Conservation (phyloP, 2,329 filamentous ascomycete genomes). For the Penicillium italicum region DNA sequence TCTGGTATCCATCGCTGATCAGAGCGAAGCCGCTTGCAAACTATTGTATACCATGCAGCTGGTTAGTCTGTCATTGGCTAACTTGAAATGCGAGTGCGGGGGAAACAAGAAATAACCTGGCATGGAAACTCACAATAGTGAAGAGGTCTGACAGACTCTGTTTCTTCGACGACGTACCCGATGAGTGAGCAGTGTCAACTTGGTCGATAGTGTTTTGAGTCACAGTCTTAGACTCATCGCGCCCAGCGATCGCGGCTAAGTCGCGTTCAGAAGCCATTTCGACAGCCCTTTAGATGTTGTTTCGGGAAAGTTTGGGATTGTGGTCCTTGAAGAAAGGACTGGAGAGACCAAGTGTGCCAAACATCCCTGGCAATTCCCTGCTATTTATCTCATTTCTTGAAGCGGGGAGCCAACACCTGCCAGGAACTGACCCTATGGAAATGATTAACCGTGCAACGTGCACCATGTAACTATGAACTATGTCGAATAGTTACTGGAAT, state of each 20-base stretch:
- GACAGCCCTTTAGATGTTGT: background rate
- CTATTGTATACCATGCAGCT: constrained; percentile 5
- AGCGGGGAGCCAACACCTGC: background rate
- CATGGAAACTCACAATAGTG: constrained; percentile 22
- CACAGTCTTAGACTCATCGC: background rate
- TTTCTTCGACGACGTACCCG: constrained; percentile 16
- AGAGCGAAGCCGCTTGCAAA: constrained; percentile 30
- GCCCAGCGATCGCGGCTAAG: background rate
- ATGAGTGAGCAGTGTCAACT: constrained; percentile 1
- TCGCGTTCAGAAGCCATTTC: background rate
- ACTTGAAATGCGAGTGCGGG: background rate
- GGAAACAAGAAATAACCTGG: background rate
- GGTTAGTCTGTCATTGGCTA: background rate
- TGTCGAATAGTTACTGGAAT: too few species aligned
- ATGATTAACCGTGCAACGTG: background rate
- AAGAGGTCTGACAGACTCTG: constrained; percentile 29
- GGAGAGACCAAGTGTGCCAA: too few species aligned
- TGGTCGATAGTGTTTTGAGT: background rate
- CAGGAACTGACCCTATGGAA: background rate
- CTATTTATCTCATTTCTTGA: background rate
- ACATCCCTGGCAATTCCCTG: background rate
- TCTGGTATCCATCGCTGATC: constrained; percentile 33
- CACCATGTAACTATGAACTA: too few species aligned
- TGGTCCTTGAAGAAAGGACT: background rate
- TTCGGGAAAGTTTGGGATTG: background rate